A percentile compares a stretch with the other conserved stretches of the same genome.
Evolutionary conservation across 805 yeast species (phyloP).

Genomic region (Lipomyces mesembrius): DNA sequence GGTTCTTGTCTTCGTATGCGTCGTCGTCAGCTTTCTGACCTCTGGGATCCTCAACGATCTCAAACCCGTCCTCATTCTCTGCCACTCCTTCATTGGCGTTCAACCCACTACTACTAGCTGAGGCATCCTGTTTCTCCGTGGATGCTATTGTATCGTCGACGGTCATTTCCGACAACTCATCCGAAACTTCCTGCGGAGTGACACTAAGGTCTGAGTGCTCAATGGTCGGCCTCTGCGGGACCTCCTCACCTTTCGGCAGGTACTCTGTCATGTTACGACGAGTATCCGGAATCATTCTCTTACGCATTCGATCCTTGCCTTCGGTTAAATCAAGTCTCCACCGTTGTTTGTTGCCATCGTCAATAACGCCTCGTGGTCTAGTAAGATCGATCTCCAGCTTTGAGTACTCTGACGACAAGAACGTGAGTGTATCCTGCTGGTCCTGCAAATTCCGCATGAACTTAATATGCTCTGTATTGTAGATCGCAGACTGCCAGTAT

Average conservation of each 20-base stretch:
- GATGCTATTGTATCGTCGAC: constrained; percentile 14
- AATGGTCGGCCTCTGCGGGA: background rate
- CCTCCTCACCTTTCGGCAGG: constrained; percentile 46
- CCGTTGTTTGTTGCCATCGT: constrained; percentile 37
- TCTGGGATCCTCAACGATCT: constrained; percentile 40
- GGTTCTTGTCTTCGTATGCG: constrained; percentile 62
- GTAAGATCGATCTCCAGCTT: constrained; percentile 52
- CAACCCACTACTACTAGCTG: background rate
- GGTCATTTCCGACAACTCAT: constrained; percentile 16
- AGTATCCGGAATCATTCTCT: constrained; percentile 60
- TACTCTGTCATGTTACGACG: constrained; percentile 54
- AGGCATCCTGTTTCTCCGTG: background rate
- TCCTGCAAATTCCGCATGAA: constrained; percentile 65
- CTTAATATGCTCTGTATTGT: constrained; percentile 47
- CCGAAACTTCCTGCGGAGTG: constrained; percentile 10
- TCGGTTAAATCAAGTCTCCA: constrained; percentile 72
- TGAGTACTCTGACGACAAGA: constrained; percentile 55
- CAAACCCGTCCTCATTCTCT: constrained; percentile 41
- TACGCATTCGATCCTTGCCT: constrained; percentile 69
- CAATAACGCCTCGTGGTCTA: constrained; percentile 43
- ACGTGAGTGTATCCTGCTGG: constrained; percentile 61
- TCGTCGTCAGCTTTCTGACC: constrained; percentile 39
- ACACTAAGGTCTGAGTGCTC: background rate
- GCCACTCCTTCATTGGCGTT: constrained; percentile 29
- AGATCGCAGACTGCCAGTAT: constrained; percentile 40